phyloP scores from a whole-genome alignment of 257 asterid species.

The Solanum ahanhuiri region DNA sequence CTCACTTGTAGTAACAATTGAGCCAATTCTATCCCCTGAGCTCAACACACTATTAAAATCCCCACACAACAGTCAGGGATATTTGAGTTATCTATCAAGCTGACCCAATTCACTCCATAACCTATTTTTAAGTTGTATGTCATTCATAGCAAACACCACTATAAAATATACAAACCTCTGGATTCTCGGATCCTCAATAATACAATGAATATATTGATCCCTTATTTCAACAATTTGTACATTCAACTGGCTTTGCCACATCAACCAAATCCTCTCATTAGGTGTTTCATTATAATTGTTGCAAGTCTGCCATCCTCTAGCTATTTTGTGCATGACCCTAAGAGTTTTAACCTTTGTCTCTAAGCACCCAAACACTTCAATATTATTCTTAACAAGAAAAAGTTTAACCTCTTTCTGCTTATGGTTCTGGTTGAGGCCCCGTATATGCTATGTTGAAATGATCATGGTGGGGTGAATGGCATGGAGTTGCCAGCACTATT shows the following conservation, averaged over 20 bases:
- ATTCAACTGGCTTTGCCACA: background rate
- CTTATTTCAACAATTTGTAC: too few relatives aligned
- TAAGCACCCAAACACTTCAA: background rate
- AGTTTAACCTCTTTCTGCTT: background rate
- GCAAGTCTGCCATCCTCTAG: background rate
- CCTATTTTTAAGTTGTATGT: background rate
- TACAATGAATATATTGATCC: background rate
- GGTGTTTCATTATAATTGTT: background rate
- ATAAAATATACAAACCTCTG: background rate
- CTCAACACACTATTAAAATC: background rate
- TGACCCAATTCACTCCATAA: background rate
- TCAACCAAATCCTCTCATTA: background rate
- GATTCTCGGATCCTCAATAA: background rate
- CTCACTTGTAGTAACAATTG: background rate
- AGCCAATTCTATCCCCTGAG: background rate
- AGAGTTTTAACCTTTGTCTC: background rate
- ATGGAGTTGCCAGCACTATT: too few relatives aligned
- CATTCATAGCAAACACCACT: background rate
- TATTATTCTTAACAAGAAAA: background rate
- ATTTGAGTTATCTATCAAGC: background rate
- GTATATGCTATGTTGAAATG: background rate
- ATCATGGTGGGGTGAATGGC: background rate
- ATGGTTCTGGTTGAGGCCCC: background rate
- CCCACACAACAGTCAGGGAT: background rate
- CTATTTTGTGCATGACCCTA: background rate